Base-by-base conservation (phyloP, 2,329 filamentous ascomycete genomes). In the Diaporthe sp. region DNA sequence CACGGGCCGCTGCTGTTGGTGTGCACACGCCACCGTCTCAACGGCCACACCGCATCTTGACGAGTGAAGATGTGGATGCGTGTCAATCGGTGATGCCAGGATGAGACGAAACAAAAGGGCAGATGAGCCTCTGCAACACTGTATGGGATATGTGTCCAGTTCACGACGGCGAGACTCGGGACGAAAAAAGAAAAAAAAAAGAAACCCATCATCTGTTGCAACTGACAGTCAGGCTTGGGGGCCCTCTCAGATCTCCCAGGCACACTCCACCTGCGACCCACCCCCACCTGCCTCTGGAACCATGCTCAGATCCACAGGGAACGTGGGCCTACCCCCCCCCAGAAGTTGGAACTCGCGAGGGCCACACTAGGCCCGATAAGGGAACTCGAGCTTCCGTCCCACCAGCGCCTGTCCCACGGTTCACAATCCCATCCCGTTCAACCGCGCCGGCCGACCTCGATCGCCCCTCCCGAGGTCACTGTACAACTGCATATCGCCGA, bases 1-100 rank as follows among this genome's bases (percentile, higher is more conserved):
- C 72, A 53, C 72, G 66, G 72, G 56, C 56, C 53, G 71, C 63
- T 70, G 42, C 30, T 53, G 63, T 32, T 50, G n/a, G 44, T 51
- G 63, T 51, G 58, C 58, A 42, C 30, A 70, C n/a, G 53, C 51
- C 68, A 47, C 22, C 27, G 53, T 35, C 30, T 51, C 63, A 37
- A 66, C 63, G 47, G 44, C 63, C 63, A 66, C 63, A 66, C 63
- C 63, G 63, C 42, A 39, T 66, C 27, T 50, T 35, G 61, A 66
- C 37, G 42, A 35, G 42, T 35, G 59, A 27, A 47, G 59, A 47
- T 65, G 59, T 30, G 30, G 42, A 50, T 32, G n/a, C 47, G 15
- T 39, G 44, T 68, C 61, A 47, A 66, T 51, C 32, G 63, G 47
- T 53, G 63, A 39, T 51, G 30, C 22, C 44, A 53, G 13, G 63